phyloP scores from a whole-genome alignment of 352 stramenopile genomes.

The Globisporangium spiculum region DNA sequence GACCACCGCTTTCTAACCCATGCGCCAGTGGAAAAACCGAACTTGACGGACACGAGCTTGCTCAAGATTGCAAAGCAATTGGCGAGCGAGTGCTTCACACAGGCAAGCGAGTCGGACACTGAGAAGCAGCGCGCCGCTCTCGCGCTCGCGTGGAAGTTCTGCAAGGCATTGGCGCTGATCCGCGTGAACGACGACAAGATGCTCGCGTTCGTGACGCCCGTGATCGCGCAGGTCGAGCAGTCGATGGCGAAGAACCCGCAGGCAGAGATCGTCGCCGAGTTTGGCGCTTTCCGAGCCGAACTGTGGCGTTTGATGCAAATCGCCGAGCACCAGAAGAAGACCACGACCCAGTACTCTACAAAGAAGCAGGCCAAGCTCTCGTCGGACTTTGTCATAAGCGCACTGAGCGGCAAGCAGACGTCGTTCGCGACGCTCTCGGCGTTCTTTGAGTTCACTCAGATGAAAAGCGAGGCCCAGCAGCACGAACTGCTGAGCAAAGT shows the following conservation, averaged over 20 bases:
- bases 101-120: neutral
- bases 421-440: slow-evolving; percentile 65
- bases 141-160: slow-evolving; percentile 73
- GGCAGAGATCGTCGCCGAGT: neutral
- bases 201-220: slow-evolving; percentile 36
- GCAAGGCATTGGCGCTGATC: slow-evolving; percentile 51
- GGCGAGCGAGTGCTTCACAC: slow-evolving; percentile 17
- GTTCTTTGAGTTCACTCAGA: slow-evolving; percentile 58
- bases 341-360: neutral
- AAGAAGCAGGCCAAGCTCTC: slow-evolving; percentile 17
- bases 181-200: slow-evolving; percentile 38
- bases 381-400: slow-evolving; percentile 28
- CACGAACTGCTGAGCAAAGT: slow-evolving; percentile 39
- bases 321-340: slow-evolving; percentile 30
- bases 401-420: slow-evolving; percentile 36
- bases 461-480: slow-evolving; percentile 48
- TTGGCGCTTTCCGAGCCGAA: slow-evolving; percentile 45
- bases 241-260: slow-evolving; percentile 14
- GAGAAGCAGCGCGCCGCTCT: slow-evolving; percentile 17
- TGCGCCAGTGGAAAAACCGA: slow-evolving; percentile 14
- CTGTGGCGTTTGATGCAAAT: slow-evolving; percentile 75
- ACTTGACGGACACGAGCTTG: slow-evolving; percentile 25
- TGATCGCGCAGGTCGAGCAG: slow-evolving; percentile 39
- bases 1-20: slow-evolving; percentile 36
- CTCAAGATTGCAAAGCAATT: slow-evolving; percentile 31